phyloP scores from a whole-genome alignment of 2,329 filamentous ascomycete species.

The Alternaria arborescens region DNA sequence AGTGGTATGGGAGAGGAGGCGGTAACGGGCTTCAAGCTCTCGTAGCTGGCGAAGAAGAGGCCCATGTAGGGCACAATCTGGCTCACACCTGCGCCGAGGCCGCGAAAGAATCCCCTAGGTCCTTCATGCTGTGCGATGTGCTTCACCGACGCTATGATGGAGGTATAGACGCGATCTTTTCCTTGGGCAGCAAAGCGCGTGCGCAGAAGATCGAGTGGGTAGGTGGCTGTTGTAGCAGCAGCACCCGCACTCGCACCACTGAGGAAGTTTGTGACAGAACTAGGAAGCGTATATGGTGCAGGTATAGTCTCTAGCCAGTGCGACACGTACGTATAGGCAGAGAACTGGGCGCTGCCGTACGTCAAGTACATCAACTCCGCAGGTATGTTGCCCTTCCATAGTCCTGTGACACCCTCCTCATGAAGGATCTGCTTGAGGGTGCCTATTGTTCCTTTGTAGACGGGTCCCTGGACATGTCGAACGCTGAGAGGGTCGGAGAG shows the following conservation, averaged over 20 bases:
- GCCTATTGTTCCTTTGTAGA: conserved; percentile 77
- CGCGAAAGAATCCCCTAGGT: conserved; percentile 82
- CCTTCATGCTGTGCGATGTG: conserved; percentile 83
- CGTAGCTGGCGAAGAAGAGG: conserved; percentile 91
- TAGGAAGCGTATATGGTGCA: conserved; percentile 62
- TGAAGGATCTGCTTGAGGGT: conserved; percentile 79
- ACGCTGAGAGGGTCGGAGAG: conserved; percentile 75
- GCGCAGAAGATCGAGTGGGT: conserved; percentile 90
- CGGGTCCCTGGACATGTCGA: conserved; percentile 55
- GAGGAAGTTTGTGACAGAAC: conserved; percentile 79
- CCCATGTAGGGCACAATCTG: conserved; percentile 98
- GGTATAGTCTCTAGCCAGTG: conserved; percentile 68
- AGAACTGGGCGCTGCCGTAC: conserved; percentile 91
- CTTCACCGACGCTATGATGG: conserved; percentile 71
- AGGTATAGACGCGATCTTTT: conserved; percentile 77
- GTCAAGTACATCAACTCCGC: conserved; percentile 93
- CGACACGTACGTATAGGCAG: conserved; percentile 80
- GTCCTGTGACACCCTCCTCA: conserved; percentile 81
- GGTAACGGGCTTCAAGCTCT: conserved; percentile 66
- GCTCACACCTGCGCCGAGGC: conserved; percentile 78
- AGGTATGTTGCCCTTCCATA: conserved; percentile 98
- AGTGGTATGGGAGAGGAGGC: conserved; percentile 65
- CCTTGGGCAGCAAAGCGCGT: conserved; percentile 98
- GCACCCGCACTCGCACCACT: conserved; percentile 85
- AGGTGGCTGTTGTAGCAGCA: conserved; percentile 81